Base-by-base conservation (phyloP, 2,329 filamentous ascomycete genomes). In the Fusarium denticulatum region DNA sequence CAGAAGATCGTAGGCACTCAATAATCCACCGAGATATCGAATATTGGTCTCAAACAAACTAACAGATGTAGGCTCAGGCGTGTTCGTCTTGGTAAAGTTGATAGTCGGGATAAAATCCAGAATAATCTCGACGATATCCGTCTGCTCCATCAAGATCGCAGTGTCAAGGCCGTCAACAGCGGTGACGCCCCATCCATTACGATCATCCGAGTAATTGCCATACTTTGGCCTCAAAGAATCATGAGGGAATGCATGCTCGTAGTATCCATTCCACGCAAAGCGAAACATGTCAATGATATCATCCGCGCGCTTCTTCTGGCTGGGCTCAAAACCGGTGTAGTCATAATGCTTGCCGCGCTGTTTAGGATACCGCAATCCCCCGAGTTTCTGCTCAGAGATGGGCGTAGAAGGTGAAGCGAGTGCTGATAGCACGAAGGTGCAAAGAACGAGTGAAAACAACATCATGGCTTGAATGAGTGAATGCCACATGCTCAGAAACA, bases 21-120 rank as follows among this genome's bases (percentile, higher is more conserved):
- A 73, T 10, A 89, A 80, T 1, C 87, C 87, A n/a, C 87, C 87
- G 0, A 89, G 80, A 71, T 87, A 87, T 6, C 87, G 83, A 65
- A 89, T 88, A 9, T 85, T 89, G 0, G 87, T 90, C 77, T 89
- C 88, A 64, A 89, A 89, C 1, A 83, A 61, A 68, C 81, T 89
- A 53, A 89, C 84, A 83, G 83, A 82, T 1, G 43, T 60, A n/a
- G 72, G 64, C 2, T 64, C 2, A 15, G 58, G 58, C 8, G 62
- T 55, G 7, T 65, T 64, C 3, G 62, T 65, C 18, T 64, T 64
- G 8, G 62, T 65, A 26, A 65, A 64, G 7, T 66, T 24, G 16
- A 66, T 64, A 15, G 58, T 55, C 8, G 62, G 58, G 5, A 69
- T 69, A 15, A 69, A 69, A 0, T 69, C 57, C 1, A 69, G 18